Percentiles rank a stretch among this genome's conserved stretches.
Evolutionary conservation across 345 rosid species (phyloP).

Genomic region (Salix caprea): DNA sequence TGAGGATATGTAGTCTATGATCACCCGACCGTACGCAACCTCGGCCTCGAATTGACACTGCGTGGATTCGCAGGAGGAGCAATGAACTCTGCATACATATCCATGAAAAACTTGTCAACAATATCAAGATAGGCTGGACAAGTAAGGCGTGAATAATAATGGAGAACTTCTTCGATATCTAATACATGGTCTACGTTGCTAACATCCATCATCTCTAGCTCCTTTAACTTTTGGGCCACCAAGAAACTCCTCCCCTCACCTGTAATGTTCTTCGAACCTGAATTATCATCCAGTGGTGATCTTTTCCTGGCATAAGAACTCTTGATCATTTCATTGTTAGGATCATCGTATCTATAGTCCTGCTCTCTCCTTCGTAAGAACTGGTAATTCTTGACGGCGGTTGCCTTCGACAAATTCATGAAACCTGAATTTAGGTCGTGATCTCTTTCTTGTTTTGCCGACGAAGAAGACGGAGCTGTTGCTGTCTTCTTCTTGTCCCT

Average conservation of each 20-base stretch:
- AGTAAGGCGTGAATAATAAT: constrained; percentile 70
- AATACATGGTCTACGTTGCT: constrained; percentile 53
- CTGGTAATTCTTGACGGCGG: constrained; percentile 12
- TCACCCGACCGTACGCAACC: constrained; percentile 7
- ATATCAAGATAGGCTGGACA: constrained; percentile 67
- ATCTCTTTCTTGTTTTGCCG: constrained; percentile 16
- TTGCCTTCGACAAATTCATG: constrained; percentile 16
- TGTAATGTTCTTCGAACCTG: constrained; percentile 4
- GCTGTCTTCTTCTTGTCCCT: constrained; percentile 15
- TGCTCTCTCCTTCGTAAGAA: constrained; percentile 15
- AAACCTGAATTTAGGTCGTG: constrained; percentile 16
- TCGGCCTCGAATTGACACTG: constrained; percentile 18
- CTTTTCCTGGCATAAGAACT: not conserved
- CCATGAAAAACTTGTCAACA: constrained; percentile 67
- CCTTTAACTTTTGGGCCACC: constrained; percentile 53
- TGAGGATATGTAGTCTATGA: not conserved
- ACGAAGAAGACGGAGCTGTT: constrained; percentile 1
- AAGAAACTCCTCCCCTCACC: constrained; percentile 33
- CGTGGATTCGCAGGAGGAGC: constrained; percentile 13
- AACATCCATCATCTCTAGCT: constrained; percentile 60
- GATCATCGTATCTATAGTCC: not conserved
- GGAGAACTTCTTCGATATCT: constrained; percentile 68
- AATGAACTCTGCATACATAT: constrained; percentile 49
- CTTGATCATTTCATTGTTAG: not conserved
- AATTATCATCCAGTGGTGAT: constrained; percentile 13